Evolutionary conservation across 345 rosid species (phyloP).

Genomic region (Xanthoceras sorbifolium): DNA sequence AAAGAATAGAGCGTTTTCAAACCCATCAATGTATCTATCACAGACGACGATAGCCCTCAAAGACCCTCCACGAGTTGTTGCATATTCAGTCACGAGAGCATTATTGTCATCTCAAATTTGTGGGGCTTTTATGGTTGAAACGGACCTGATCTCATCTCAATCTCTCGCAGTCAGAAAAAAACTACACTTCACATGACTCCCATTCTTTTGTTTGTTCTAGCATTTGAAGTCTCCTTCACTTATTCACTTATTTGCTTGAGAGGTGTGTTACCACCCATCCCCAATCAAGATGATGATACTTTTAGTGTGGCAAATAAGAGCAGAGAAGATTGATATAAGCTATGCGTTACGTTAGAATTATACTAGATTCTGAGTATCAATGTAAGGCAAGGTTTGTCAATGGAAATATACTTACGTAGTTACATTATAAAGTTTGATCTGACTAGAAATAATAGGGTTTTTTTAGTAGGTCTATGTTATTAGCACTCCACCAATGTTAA

Average conservation of each 20-base stretch:
- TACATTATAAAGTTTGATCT: no score
- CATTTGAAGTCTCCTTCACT: slow-evolving; percentile 5
- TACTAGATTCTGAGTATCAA: no score
- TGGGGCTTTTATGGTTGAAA: slow-evolving; percentile 6
- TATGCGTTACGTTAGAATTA: neutral
- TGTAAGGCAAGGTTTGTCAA: no score
- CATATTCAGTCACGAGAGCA: neutral
- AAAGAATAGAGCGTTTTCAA: no score
- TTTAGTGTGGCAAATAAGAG: neutral
- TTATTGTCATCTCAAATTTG: neutral
- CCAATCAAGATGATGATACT: no score
- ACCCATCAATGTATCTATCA: neutral
- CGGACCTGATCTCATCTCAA: neutral
- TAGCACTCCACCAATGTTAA: no score
- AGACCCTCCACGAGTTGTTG: neutral
- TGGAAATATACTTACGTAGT: no score
- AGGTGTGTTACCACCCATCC: no score
- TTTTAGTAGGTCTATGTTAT: no score
- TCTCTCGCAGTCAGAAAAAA: neutral
- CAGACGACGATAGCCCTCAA: neutral
- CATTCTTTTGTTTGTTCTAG: neutral
- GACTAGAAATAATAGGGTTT: no score
- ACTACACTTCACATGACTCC: slow-evolving; percentile 22
- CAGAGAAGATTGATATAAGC: neutral
- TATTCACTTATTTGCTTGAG: neutral